phyloP scores from a whole-genome alignment of 129 eudicot genomes.

The Kitagawia praeruptora region DNA sequence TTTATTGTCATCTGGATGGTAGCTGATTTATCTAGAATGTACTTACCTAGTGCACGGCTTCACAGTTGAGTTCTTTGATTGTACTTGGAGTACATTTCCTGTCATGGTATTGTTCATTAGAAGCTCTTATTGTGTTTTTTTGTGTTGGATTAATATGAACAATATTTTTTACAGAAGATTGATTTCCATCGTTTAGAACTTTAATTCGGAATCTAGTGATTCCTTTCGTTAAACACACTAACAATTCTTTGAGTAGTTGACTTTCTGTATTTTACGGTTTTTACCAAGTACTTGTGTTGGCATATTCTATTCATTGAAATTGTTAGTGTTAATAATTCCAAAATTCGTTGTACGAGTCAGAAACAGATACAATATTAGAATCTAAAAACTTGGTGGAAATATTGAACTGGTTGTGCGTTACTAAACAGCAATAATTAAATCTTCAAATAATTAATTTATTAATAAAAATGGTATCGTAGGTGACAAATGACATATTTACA shows the following conservation, averaged over 20 bases:
- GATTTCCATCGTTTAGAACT: neutral
- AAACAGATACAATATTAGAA: neutral
- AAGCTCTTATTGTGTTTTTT: neutral
- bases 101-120: too few species aligned
- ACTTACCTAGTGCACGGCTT: neutral
- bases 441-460: neutral
- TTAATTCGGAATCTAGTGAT: neutral
- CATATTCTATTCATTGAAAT: neutral
- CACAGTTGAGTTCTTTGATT: neutral
- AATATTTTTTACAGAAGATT: neutral
- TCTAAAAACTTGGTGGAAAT: neutral
- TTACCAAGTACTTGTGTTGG: neutral
- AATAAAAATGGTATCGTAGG: conserved; percentile 29
- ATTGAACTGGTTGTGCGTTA: neutral
- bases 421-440: neutral
- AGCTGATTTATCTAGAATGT: neutral
- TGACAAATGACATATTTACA: conserved; percentile 88
- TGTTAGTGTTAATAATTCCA: too few species aligned
- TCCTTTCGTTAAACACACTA: neutral
- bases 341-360: neutral
- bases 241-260: too few species aligned
- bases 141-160: neutral
- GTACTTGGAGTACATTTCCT: neutral
- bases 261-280: neutral
- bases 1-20: neutral